Evolutionary conservation across 768 basidiomycete species (phyloP), one percentile per base, ranked within the genome.

Genomic region (Calocybe gangraenosa): DNA sequence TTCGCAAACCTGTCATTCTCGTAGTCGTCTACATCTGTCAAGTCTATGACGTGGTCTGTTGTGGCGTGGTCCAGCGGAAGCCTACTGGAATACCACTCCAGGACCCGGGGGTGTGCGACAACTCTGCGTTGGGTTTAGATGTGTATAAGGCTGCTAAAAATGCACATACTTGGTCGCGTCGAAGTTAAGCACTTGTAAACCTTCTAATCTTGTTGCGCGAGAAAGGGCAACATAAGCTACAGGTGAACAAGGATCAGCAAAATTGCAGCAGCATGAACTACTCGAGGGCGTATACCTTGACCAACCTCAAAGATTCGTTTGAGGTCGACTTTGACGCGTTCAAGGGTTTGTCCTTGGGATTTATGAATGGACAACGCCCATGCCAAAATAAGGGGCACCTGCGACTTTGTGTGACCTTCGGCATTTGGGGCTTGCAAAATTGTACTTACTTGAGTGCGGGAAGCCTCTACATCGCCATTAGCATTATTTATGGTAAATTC

Each of bases 361-460:
- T 94, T 94, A 65, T 93, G 90, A 28, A 93, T 82, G 38, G 83
- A 85, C 59, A 93, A 70, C 0, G 91, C 90, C 87, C 90, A 93
- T 0, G 92, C 82, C n/a, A 92, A 73, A 39, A 89, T 86, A 3
- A 94, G 62, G 0, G 87, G 86, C 1, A 90, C 54, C 81, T 87
- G 51, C 35, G 28, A 11, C 21, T 33, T n/a, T 30, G 35, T 3
- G 1, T 31, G 28, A 13, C 48, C 18, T 4, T 19, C 21, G 5
- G 35, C 34, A 18, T 13, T 10, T 37, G n/a, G 11, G 17, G 7
- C 32, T 10, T 10, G 9, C 7, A 20, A 22, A 33, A 46, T 36
- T 6, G 21, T 51, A 59, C 32, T 39, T 11, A 82, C 82, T 68
- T 86, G 84, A 17, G 66, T 60, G 33, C 85, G 74, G 13, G 57